These are phyloP conservation scores for Euphorbia schlechtendalii DNA, from an alignment of 441 rosid species.

Conservation along the genomic window DNA sequence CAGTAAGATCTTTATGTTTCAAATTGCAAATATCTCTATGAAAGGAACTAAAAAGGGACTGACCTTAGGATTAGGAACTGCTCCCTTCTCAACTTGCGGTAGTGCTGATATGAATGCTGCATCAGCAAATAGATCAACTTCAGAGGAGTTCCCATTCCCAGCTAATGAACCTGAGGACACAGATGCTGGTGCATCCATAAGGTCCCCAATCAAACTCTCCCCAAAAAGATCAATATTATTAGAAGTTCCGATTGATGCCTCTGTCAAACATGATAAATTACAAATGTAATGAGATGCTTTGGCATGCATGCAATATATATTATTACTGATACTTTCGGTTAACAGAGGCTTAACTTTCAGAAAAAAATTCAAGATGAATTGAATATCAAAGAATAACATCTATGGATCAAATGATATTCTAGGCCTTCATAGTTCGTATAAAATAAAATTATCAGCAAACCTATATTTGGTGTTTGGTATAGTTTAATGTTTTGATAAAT, in stretches of 20 bases:
- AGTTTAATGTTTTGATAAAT: neutral
- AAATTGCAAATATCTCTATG: slow-evolving; percentile 11
- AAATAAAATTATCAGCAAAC: too few relatives aligned
- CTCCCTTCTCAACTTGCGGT: slow-evolving; percentile 36
- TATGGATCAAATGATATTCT: neutral
- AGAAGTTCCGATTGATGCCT: slow-evolving; percentile 47
- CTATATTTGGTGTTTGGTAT: neutral
- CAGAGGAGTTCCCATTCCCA: slow-evolving; percentile 38
- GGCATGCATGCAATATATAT: neutral
- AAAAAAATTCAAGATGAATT: too few relatives aligned
- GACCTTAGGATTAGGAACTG: slow-evolving; percentile 56
- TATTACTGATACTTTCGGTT: too few relatives aligned
- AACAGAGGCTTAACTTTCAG: too few relatives aligned
- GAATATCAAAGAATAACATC: neutral
- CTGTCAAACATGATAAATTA: slow-evolving; percentile 40
- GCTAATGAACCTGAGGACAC: slow-evolving; percentile 47
- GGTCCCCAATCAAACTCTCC: slow-evolving; percentile 63
- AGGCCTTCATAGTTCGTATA: neutral
- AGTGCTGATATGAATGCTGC: slow-evolving; percentile 87
- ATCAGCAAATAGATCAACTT: slow-evolving; percentile 89
- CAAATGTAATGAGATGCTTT: slow-evolving; percentile 4
- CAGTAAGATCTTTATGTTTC: neutral
- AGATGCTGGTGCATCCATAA: slow-evolving; percentile 63
- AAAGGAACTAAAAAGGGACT: slow-evolving; percentile 15
- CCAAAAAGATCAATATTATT: slow-evolving; percentile 82